Evolutionary conservation across 257 asterid species (phyloP), one percentile per base, ranked within the genome.

Genomic region (Galeopsis tetrahit): DNA sequence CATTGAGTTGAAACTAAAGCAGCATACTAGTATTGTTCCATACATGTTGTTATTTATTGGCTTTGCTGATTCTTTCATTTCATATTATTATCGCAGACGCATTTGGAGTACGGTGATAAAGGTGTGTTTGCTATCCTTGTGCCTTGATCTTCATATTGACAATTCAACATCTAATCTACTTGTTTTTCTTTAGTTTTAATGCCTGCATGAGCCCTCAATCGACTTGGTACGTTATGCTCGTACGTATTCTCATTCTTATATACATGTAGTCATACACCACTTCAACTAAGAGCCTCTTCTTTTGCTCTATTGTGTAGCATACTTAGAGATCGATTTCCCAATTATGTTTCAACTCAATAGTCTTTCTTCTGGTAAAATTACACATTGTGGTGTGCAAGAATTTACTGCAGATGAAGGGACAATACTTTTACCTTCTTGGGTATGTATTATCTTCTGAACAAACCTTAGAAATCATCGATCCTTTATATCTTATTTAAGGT

Each of bases 241-340:
- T n/a, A n/a, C 6, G 7, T 13, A 43, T 11, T 10, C 52, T 44
- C 15, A 4, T 13, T 48, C 15, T 10, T 46, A 40, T 40, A 40
- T 6, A 39, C 43, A 44, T 13, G 17, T 48, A 48, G 3, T 7
- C 53, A 4, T 52, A n/a, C n/a, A n/a, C n/a, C n/a, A n/a, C n/a
- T n/a, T n/a, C n/a, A n/a, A n/a, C n/a, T n/a, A 52, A 13, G 7
- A 51, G 57, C 33, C 10, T 33, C 59, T 17, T 15, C 33, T 52
- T 51, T 48, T 63, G 35, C 39, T 63, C 14, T 63, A 38, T 17
- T 36, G 43, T 63, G 69, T 53, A 63, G 69, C 36, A 28, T 1
- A 4, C 32, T 7, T 9, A 9, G 52, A 63, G 17, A 63, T 63
- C 31, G 69, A 64, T 10, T 64, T 40, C 42, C 53, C 53, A 48